A percentile compares a stretch with the other conserved stretches of the same genome.
These are phyloP conservation scores for Ceratobasidium sp. DNA, from an alignment of 1,284 basidiomycete species.

Conservation along the genomic window DNA sequence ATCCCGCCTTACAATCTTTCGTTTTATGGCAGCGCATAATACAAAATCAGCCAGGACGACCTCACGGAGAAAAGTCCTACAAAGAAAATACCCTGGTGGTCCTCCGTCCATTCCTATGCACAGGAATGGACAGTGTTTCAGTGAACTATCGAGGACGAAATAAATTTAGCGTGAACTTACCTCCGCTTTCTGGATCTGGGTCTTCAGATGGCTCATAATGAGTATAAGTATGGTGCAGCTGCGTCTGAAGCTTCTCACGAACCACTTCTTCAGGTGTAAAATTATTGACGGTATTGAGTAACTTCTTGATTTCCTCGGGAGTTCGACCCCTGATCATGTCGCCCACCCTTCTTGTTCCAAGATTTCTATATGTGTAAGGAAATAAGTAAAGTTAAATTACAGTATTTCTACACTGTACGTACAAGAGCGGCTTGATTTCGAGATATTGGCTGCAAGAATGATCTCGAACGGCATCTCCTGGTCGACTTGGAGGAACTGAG, in stretches of 20 bases:
- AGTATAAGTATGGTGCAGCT: constrained; percentile 21
- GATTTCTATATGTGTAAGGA: constrained; percentile 73
- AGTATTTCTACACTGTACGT: constrained; percentile 54
- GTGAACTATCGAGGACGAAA: no score
- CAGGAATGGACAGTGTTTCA: no score
- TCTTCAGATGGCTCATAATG: constrained; percentile 62
- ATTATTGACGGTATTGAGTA: constrained; percentile 98
- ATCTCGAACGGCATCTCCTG: constrained; percentile 99
- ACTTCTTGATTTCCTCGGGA: constrained; percentile 94
- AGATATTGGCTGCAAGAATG: constrained; percentile 99
- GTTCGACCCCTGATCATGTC: constrained; percentile 99
- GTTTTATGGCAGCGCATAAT: no score
- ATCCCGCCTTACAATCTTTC: no score
- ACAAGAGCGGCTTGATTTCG: constrained; percentile 99
- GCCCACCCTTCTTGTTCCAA: constrained; percentile 99
- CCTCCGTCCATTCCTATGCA: no score
- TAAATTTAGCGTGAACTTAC: constrained; percentile 63
- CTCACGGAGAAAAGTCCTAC: no score
- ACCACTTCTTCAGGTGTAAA: constrained; percentile 99
- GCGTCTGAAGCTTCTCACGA: constrained; percentile 50
- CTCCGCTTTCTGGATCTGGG: constrained; percentile 99
- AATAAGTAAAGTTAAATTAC: constrained; percentile 1
- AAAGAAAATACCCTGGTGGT: no score
- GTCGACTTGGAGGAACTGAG: constrained; percentile 96
- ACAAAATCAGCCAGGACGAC: no score